phyloP scores from a whole-genome alignment of 2,329 filamentous ascomycete species.

The Colletotrichum cereale region DNA sequence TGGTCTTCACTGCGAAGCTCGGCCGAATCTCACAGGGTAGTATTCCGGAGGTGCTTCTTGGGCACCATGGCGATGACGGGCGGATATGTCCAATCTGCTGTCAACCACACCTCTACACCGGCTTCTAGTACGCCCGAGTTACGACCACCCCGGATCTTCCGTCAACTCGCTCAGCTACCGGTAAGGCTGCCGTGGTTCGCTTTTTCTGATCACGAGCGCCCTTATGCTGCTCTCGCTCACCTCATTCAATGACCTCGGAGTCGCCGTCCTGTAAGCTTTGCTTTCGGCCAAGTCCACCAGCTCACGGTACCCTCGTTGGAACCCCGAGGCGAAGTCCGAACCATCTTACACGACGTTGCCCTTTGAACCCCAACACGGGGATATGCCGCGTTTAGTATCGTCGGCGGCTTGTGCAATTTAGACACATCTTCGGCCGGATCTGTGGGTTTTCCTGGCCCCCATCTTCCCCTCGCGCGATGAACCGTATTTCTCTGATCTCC shows the following conservation, averaged over 20 bases:
- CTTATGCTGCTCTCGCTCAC: constrained; percentile 11
- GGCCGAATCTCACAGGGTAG: constrained; percentile 24
- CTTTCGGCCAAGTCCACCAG: constrained; percentile 5
- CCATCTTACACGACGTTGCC: constrained; percentile 1
- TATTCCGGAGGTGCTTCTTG: not conserved
- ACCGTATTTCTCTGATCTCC: not conserved
- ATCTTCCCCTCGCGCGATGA: not conserved
- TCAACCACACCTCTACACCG: constrained; percentile 3
- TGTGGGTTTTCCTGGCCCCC: not conserved
- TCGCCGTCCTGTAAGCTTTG: constrained; percentile 3
- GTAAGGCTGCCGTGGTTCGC: not conserved
- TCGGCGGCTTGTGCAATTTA: constrained; percentile 6
- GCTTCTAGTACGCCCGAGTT: not conserved
- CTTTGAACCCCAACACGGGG: constrained; percentile 1
- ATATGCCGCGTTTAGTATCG: not conserved
- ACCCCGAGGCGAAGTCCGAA: constrained; percentile 31
- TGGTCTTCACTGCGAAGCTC: constrained; percentile 8
- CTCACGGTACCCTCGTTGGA: constrained; percentile 3
- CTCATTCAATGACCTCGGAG: constrained; percentile 13
- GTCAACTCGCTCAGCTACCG: not conserved
- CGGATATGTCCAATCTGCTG: constrained; percentile 11
- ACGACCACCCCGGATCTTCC: not conserved
- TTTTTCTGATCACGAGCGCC: not conserved
- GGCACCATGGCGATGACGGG: not conserved
- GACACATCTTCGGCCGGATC: not conserved